These are phyloP conservation scores for Insectozyma bohioensis DNA, from an alignment of 1,139 yeast genomes.

Conservation along the genomic window DNA sequence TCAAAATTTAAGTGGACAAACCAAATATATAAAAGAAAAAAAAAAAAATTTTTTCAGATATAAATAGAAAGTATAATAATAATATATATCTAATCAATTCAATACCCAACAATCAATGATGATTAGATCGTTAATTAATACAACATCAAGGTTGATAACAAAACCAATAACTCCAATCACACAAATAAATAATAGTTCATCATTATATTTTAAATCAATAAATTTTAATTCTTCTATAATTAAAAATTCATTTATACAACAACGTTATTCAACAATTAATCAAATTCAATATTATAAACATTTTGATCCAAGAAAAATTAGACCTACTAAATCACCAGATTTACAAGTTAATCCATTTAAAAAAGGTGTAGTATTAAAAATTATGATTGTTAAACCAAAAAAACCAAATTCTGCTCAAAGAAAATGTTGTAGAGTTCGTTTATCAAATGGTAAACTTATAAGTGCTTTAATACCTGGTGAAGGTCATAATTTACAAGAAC, in stretches of 20 bases:
- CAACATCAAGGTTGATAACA: slow-evolving; percentile 6
- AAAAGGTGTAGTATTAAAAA: slow-evolving; percentile 93
- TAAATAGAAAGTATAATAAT: slow-evolving; percentile 3
- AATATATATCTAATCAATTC: slow-evolving; percentile 5
- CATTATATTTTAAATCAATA: slow-evolving; percentile 16
- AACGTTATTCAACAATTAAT: slow-evolving; percentile 65
- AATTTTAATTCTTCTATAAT: slow-evolving; percentile 3
- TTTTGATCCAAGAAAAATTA: slow-evolving; percentile 51
- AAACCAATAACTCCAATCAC: slow-evolving; percentile 5
- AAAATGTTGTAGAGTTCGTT: slow-evolving; percentile 92
- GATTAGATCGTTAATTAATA: slow-evolving; percentile 14
- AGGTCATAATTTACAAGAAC: slow-evolving; percentile 98
- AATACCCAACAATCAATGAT: slow-evolving; percentile 5
- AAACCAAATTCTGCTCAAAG: slow-evolving; percentile 98
- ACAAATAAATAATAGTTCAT: slow-evolving; percentile 7
- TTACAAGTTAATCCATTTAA: slow-evolving; percentile 78
- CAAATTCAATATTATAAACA: slow-evolving; percentile 68
- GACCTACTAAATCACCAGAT: slow-evolving; percentile 69
- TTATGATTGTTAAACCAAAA: slow-evolving; percentile 93
- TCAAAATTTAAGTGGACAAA: slow-evolving; percentile 7
- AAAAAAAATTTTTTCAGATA: neutral
- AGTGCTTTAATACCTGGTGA: slow-evolving; percentile 98
- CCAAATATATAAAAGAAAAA: neutral
- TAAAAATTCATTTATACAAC: slow-evolving; percentile 22
- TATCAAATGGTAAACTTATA: slow-evolving; percentile 84